These are phyloP conservation scores for Symbiodinium natans DNA, from an alignment of 73 alveolate genomes.

Conservation along the genomic window DNA sequence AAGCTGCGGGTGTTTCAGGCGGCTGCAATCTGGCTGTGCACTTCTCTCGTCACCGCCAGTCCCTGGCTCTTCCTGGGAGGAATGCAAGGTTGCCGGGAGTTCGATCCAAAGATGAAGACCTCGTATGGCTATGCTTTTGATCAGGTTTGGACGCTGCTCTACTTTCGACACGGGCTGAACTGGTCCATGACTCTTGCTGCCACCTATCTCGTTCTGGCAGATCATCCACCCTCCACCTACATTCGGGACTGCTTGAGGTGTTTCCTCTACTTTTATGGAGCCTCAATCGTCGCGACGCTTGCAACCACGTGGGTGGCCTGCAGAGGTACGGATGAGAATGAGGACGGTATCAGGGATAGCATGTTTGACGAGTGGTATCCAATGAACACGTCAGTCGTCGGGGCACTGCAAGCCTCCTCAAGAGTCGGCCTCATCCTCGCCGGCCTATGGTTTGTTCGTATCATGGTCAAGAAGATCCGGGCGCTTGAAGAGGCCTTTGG, in stretches of 20 bases:
- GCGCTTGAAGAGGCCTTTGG: not conserved
- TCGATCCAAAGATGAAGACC: slow-evolving; percentile 4
- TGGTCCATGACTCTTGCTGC: not conserved
- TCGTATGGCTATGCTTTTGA: not conserved
- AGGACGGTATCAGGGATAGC: not conserved
- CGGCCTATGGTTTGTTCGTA: not conserved
- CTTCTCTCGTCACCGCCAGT: not conserved
- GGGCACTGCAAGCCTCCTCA: not conserved
- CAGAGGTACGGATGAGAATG: not conserved
- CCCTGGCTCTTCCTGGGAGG: not conserved
- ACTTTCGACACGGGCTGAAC: not conserved
- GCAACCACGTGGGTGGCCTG: not conserved
- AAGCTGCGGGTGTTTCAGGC: not conserved
- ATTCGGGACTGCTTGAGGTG: slow-evolving; percentile 2
- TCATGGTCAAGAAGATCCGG: not conserved
- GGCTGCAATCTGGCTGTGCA: not conserved
- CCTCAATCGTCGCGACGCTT: not conserved
- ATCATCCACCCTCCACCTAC: not conserved
- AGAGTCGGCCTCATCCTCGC: not conserved
- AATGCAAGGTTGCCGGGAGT: not conserved
- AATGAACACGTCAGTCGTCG: not conserved
- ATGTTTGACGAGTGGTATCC: not conserved
- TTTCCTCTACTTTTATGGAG: not conserved
- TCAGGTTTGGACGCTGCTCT: not conserved
- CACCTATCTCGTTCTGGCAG: not conserved